A percentile compares a stretch with the other conserved stretches of the same genome.
Evolutionary conservation across 352 stramenopile genomes (phyloP).

Genomic region (Phytophthora vignae): DNA sequence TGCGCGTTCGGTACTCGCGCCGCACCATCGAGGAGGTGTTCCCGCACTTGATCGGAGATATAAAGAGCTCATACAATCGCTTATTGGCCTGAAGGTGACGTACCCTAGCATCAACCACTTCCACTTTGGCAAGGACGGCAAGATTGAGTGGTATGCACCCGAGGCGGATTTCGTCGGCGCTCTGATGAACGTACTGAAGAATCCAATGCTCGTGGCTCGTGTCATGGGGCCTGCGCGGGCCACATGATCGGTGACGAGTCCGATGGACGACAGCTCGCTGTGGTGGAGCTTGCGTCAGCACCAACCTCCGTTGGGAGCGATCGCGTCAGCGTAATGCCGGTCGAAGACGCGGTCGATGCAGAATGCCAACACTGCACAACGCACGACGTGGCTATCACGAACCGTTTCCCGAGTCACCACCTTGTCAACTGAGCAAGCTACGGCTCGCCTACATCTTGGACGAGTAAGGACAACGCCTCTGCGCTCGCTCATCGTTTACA

Average conservation of each 20-base stretch:
- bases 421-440: not conserved
- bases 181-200: slow-evolving; percentile 38
- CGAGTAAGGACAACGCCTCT: not conserved
- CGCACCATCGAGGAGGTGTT: slow-evolving; percentile 66
- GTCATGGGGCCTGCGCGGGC: slow-evolving; percentile 45
- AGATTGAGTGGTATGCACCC: slow-evolving; percentile 52
- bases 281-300: not conserved
- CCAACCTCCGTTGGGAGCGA: no score
- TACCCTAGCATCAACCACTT: slow-evolving; percentile 60
- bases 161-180: slow-evolving; percentile 51
- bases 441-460: slow-evolving; percentile 14
- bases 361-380: no score
- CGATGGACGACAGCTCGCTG: slow-evolving; percentile 25
- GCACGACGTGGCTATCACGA: slow-evolving; percentile 1
- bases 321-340: no score
- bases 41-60: slow-evolving; percentile 45
- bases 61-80: slow-evolving; percentile 40
- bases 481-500: no score
- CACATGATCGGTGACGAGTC: slow-evolving; percentile 53
- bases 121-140: slow-evolving; percentile 48
- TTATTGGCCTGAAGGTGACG: slow-evolving; percentile 53
- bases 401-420: not conserved
- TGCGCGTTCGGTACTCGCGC: slow-evolving; percentile 54
- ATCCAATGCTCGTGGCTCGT: slow-evolving; percentile 31
- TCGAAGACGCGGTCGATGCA: no score